These are phyloP conservation scores for Obelidium mucronatum DNA, from an alignment of 192 early-diverging fungal genomes.

Conservation along the genomic window DNA sequence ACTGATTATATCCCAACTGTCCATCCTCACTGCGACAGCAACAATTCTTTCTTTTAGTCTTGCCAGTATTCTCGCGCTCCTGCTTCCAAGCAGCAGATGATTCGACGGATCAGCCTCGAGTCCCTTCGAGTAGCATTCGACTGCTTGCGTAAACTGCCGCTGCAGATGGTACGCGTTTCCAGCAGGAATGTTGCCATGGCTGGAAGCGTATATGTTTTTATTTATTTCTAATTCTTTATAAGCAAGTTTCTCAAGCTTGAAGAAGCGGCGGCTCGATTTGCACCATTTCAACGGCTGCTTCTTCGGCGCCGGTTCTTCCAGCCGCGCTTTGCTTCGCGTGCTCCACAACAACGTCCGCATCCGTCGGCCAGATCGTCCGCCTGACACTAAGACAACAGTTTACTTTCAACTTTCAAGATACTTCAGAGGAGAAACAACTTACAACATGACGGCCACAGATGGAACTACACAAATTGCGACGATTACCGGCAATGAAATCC, in stretches of 20 bases:
- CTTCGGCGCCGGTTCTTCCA: constrained; percentile 12
- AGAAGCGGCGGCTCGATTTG: constrained; percentile 8
- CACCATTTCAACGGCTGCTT: constrained; percentile 18
- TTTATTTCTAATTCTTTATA: background rate
- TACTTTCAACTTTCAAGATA: background rate
- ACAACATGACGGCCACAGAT: constrained; percentile 40
- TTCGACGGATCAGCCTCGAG: too few species aligned
- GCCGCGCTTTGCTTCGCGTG: background rate
- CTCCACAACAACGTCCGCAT: constrained; percentile 46
- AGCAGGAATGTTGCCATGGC: background rate
- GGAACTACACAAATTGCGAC: constrained; percentile 37
- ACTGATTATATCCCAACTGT: too few species aligned
- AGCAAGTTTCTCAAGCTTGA: too few species aligned
- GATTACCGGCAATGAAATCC: constrained; percentile 33
- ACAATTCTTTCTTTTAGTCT: too few species aligned
- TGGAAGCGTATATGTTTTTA: background rate
- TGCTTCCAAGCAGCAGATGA: too few species aligned
- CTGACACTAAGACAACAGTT: constrained; percentile 30
- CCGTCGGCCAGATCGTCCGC: constrained; percentile 31
- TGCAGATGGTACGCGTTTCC: background rate
- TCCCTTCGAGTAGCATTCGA: too few species aligned
- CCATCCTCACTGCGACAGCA: too few species aligned
- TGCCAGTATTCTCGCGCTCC: too few species aligned
- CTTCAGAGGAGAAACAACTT: constrained; percentile 16
- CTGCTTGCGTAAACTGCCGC: too few species aligned